These are phyloP conservation scores for Annulohypoxylon stygium DNA, from an alignment of 495 filamentous ascomycete genomes.

Conservation along the genomic window DNA sequence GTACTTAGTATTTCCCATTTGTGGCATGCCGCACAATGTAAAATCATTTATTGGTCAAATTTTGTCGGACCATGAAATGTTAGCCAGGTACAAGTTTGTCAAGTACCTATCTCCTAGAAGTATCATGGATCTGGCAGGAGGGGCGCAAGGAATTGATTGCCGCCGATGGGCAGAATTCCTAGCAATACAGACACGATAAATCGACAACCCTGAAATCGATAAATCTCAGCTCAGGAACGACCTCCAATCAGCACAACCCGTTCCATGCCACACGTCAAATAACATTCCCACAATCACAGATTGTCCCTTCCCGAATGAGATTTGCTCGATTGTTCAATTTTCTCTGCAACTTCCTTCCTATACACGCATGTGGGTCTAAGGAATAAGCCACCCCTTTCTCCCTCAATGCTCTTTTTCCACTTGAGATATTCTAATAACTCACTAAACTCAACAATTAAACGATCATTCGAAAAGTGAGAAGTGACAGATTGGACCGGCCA, in stretches of 20 bases:
- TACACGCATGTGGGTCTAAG: slow-evolving; percentile 11
- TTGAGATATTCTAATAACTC: neutral
- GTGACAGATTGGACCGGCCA: neutral
- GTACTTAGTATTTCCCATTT: neutral
- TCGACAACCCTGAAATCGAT: neutral
- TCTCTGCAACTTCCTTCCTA: neutral
- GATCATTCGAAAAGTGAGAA: slow-evolving; percentile 1
- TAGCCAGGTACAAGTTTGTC: slow-evolving; percentile 22
- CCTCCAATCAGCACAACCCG: slow-evolving; percentile 24
- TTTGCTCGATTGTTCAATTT: slow-evolving; percentile 1
- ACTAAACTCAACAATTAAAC: neutral
- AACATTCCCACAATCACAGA: neutral
- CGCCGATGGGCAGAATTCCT: slow-evolving; percentile 23
- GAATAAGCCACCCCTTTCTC: neutral
- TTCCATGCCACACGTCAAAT: slow-evolving; percentile 12
- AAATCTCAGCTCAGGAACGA: slow-evolving; percentile 33
- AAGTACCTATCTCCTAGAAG: slow-evolving; percentile 35
- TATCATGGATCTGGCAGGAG: neutral
- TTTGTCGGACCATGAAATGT: slow-evolving; percentile 11
- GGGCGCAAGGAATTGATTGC: slow-evolving; percentile 29
- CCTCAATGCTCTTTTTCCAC: neutral
- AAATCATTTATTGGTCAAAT: slow-evolving; percentile 7
- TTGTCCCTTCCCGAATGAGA: neutral
- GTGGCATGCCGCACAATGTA: slow-evolving; percentile 16
- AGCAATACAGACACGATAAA: neutral